Evolutionary conservation across 2,329 filamentous ascomycete genomes (phyloP), one percentile per base, ranked within the genome.

Genomic region (Cadophora malorum): DNA sequence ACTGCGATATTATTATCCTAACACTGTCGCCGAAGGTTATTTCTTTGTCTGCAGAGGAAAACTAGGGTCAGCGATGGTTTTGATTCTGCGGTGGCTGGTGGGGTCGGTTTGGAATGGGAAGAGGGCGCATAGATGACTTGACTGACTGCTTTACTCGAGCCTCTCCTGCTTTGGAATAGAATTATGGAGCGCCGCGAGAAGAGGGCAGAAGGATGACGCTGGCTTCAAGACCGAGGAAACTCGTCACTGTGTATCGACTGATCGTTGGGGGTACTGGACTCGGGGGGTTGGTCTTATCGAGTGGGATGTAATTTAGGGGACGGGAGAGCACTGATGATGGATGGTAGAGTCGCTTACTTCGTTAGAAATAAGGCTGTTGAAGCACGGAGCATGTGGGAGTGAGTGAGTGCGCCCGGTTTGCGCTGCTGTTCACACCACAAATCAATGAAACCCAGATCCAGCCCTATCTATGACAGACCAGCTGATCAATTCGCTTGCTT

Each of bases 11-110:
- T 25, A 3, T 50, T 16, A 50, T 23, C 23, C 25, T 23, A 12
- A 62, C 12, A 19, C 33, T 19, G 59, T 33, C 35, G 41, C 28
- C 59, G 59, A n/a, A 23, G 38, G 33, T 9, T 9, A 8, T 6
- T 21, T n/a, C 25, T 21, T 28, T 33, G 28, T 65, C 66, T 68
- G 56, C 66, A 65, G 49, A 64, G 23, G 35, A 53, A 5, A 21
- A 55, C 23, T 58, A 31, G 59, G 28, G 63, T 65, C 50, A 65
- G 66, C 63, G 60, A 25, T 23, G 59, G 23, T 21, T 23, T 59
- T 45, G 12, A 19, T 16, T 45, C 6, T 45, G 45, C 21, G 33
- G 25, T 55, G 50, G 47, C 55, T 53, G 55, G 55, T 58, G 62
- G 62, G 66, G 56, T 41, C 59, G 38, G 62, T 10, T 64, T 9